Evolutionary conservation across 1,284 basidiomycete genomes (phyloP).

Genomic region (Cryptococcus hybrid): DNA sequence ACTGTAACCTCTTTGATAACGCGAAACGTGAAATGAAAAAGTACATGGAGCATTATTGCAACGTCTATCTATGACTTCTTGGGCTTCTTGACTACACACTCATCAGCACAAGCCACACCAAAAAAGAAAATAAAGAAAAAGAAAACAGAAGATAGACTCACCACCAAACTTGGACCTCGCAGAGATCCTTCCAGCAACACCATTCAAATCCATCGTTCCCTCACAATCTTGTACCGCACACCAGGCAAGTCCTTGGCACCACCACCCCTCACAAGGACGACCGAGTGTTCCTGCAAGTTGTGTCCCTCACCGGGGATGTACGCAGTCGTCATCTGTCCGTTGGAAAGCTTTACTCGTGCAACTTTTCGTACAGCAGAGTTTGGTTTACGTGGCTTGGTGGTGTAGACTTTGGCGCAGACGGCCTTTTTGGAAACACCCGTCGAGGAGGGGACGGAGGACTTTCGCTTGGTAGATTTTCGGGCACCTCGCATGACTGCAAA

Average conservation of each 20-base stretch:
- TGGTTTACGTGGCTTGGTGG: slow-evolving; percentile 92
- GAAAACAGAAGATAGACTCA: slow-evolving; percentile 52
- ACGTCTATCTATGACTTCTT: slow-evolving; percentile 50
- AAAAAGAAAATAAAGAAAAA: background rate
- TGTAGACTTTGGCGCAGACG: slow-evolving; percentile 80
- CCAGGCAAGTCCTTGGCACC: slow-evolving; percentile 96
- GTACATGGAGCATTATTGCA: too few species aligned
- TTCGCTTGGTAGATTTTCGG: slow-evolving; percentile 53
- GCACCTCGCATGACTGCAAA: slow-evolving; percentile 51
- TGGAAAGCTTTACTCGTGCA: slow-evolving; percentile 87
- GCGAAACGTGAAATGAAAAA: too few species aligned
- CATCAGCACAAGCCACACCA: background rate
- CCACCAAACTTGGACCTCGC: slow-evolving; percentile 93
- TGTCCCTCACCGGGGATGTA: slow-evolving; percentile 98
- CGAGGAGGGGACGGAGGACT: slow-evolving; percentile 69
- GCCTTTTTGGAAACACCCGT: slow-evolving; percentile 83
- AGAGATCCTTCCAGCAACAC: slow-evolving; percentile 78
- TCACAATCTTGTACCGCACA: slow-evolving; percentile 91
- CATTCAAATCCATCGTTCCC: slow-evolving; percentile 87
- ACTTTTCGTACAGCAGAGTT: slow-evolving; percentile 99
- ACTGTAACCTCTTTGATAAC: too few species aligned
- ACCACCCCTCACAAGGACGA: slow-evolving; percentile 90
- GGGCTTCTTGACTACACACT: slow-evolving; percentile 74
- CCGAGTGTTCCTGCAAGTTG: slow-evolving; percentile 96
- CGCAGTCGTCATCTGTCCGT: slow-evolving; percentile 84